Base-by-base conservation (phyloP, 306 rosid genomes). In the Prinsepia uniflora region DNA sequence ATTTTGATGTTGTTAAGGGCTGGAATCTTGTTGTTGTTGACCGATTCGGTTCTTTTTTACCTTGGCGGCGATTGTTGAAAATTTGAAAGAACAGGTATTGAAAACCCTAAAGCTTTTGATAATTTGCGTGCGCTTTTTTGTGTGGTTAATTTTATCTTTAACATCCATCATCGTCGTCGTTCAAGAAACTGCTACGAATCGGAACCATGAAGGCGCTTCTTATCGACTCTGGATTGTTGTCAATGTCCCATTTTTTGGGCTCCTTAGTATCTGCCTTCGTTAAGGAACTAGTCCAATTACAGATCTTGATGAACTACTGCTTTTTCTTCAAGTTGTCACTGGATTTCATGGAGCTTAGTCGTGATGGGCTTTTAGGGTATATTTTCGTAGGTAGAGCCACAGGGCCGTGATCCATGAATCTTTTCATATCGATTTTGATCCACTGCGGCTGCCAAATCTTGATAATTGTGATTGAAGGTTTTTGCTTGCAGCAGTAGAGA, bases 71-170 rank as follows among this genome's bases (percentile, higher is more conserved):
- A 53, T 72, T 48, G 44, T 48, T 67, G 56, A 58, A 36, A 50
- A n/a, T 4, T 64, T 65, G 47, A 50, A 61, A 40, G 47, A 78
- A 66, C 81, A 78, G 81, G 81, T 78, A 78, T 66, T 78, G 72
- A 73, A 78, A 78, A 59, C 81, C 81, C 78, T 78, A 78, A 78
- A 75, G 74, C 76, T 78, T 78, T 72, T 78, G 81, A 72, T 78
- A 67, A 78, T 75, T 75, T 75, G 73, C 68, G 73, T 75, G 66
- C 73, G 73, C 62, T 5, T 78, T 71, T 71, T 71, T 65, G 65
- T 78, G 70, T 67, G 81, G 78, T 78, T 78, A 66, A 65, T 72
- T 58, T 78, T 22, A 43, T 70, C 64, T 18, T 55, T 45, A 15
- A 55, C 74, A 42, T 67, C 66, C 10, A 61, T 61, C 74, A 41